Evolutionary conservation across 1,284 basidiomycete species (phyloP).

Genomic region (Trichosporon ovoides): DNA sequence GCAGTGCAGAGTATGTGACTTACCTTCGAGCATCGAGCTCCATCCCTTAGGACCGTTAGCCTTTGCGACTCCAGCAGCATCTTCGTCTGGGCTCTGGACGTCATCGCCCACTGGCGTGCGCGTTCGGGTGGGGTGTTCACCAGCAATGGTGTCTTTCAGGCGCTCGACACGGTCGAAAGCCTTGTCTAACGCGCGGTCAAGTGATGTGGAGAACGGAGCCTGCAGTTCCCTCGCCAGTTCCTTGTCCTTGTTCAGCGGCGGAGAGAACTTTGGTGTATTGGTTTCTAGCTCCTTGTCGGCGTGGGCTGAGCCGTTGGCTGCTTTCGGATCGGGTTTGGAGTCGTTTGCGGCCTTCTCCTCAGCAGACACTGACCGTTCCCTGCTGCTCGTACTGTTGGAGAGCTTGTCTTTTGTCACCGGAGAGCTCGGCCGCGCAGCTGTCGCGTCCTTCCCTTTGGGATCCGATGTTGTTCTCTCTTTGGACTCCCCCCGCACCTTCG

Average conservation of each 20-base stretch:
- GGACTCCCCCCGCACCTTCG: conserved; percentile 16
- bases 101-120: conserved; percentile 4
- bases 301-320: neutral
- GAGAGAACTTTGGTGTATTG: neutral
- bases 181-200: neutral
- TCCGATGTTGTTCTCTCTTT: conserved; percentile 10
- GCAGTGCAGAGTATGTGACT: conserved; percentile 11
- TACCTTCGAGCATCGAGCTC: conserved; percentile 46
- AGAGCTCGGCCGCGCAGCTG: neutral
- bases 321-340: neutral
- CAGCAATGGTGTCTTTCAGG: neutral
- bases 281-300: neutral
- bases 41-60: conserved; percentile 30
- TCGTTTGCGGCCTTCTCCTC: neutral
- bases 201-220: neutral
- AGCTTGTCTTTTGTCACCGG: neutral
- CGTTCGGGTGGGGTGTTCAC: neutral
- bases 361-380: neutral
- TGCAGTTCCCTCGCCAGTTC: neutral
- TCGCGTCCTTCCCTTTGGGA: conserved; percentile 21
- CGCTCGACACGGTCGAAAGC: conserved; percentile 1
- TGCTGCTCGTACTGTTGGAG: neutral
- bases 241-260: neutral
- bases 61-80: neutral
- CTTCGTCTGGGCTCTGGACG: neutral